These are phyloP conservation scores for Arachnopeziza araneosa DNA, from an alignment of 2,329 filamentous ascomycete species.

Conservation along the genomic window DNA sequence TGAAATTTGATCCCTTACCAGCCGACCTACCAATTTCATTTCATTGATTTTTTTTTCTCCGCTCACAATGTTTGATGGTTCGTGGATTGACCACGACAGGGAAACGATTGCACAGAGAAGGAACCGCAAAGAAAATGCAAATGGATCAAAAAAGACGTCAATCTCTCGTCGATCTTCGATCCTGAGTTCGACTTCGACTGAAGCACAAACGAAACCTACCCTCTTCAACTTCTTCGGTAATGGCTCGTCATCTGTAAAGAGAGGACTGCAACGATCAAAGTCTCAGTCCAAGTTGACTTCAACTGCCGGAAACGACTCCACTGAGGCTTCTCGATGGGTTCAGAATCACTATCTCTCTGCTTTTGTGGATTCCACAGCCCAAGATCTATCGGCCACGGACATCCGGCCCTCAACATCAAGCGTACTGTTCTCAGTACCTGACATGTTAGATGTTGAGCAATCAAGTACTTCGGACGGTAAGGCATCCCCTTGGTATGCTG, in stretches of 20 bases:
- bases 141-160: background rate
- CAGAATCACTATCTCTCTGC: background rate
- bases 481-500: background rate
- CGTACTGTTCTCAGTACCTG: background rate
- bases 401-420: background rate
- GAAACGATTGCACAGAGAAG: conserved; percentile 30
- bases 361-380: background rate
- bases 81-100: conserved; percentile 27
- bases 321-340: background rate
- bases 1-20: background rate
- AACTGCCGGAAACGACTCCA: background rate
- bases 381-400: background rate
- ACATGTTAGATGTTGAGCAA: conserved; percentile 12
- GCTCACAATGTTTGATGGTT: conserved; percentile 30
- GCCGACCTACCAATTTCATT: background rate
- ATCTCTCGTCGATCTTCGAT: conserved; percentile 11
- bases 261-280: background rate
- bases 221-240: conserved; percentile 11
- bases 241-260: background rate
- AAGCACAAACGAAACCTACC: conserved; percentile 6
- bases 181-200: conserved; percentile 10
- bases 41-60: background rate
- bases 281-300: background rate
- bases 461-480: conserved; percentile 23
- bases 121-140: conserved; percentile 11